Evolutionary conservation across 176 grass and related monocot species (phyloP).

Genomic region (Bothriochloa decipiens): DNA sequence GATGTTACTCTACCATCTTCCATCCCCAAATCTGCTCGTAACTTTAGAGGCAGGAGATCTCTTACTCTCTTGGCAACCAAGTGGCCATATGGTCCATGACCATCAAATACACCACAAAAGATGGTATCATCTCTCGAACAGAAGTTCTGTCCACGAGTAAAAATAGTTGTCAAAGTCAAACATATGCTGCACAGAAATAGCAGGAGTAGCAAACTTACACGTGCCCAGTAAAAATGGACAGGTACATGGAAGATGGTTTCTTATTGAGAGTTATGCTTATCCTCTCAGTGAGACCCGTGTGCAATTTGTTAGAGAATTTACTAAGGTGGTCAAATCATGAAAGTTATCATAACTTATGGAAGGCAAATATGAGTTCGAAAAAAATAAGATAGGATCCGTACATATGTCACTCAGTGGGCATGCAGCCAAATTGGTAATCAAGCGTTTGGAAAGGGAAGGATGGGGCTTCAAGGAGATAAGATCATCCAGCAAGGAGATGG

Average conservation of each 20-base stretch:
- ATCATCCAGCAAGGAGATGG: conserved; percentile 45
- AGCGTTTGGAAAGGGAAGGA: conserved; percentile 46
- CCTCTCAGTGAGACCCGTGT: not conserved
- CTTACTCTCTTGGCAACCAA: conserved; percentile 92
- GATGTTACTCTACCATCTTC: conserved; percentile 46
- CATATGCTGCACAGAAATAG: not conserved
- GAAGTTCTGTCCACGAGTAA: conserved; percentile 71
- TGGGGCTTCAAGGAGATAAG: conserved; percentile 56
- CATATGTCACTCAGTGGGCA: conserved; percentile 38
- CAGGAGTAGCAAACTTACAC: conserved; percentile 11
- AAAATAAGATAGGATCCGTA: conserved; percentile 31
- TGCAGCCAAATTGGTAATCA: conserved; percentile 46
- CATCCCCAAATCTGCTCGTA: conserved; percentile 49
- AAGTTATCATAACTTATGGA: conserved; percentile 17
- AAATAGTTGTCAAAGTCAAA: conserved; percentile 27
- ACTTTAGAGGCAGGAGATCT: conserved; percentile 83
- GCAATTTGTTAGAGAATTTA: conserved; percentile 17
- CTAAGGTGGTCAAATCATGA: conserved; percentile 9
- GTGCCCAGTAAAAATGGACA: conserved; percentile 25
- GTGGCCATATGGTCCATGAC: conserved; percentile 89
- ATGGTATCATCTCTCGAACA: conserved; percentile 77
- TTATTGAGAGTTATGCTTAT: conserved; percentile 9
- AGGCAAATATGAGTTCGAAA: conserved; percentile 23
- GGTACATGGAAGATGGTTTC: not conserved
- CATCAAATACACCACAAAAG: conserved; percentile 96